Conservation (phyloP, 2,329 filamentous ascomycete genomes). For the Huntiella omanensis region DNA sequence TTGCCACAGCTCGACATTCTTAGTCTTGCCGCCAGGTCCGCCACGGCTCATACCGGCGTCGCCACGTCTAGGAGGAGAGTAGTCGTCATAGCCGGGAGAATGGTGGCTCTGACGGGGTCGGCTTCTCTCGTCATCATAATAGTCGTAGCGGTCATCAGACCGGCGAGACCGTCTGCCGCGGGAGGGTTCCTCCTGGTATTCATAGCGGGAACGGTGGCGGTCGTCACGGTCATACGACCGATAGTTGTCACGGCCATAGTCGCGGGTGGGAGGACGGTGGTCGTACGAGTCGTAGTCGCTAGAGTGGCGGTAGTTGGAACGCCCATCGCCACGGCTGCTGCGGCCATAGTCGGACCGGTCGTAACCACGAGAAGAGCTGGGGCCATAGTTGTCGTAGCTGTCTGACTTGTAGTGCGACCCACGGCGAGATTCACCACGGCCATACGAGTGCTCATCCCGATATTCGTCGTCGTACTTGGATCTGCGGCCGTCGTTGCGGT, state of each 20-base stretch:
- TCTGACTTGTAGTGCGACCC: slow-evolving; percentile 2
- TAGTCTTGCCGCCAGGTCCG: slow-evolving; percentile 3
- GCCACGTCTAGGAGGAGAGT: not conserved
- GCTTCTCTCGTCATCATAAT: slow-evolving; percentile 6
- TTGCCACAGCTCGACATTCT: slow-evolving; percentile 13
- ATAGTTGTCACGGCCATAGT: not conserved
- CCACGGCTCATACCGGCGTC: not conserved
- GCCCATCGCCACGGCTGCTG: not conserved
- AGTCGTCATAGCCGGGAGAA: slow-evolving; percentile 8
- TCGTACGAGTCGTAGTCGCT: slow-evolving; percentile 2
- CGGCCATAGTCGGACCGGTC: not conserved
- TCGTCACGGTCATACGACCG: slow-evolving; percentile 1
- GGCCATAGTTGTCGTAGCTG: slow-evolving; percentile 1
- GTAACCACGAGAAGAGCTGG: not conserved
- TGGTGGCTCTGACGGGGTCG: not conserved
- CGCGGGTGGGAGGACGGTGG: slow-evolving; percentile 1
- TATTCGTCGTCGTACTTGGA: slow-evolving; percentile 1
- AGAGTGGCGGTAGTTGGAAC: not conserved
- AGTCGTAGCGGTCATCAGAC: slow-evolving; percentile 4
- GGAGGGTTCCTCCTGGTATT: slow-evolving; percentile 7
- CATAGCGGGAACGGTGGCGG: slow-evolving; percentile 5
- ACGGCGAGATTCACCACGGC: not conserved
- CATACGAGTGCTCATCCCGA: slow-evolving; percentile 1
- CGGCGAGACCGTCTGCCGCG: slow-evolving; percentile 5
- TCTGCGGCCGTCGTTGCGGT: not conserved